Conservation (phyloP, 75 land plant species). For the Isoetes taiwanensis region DNA sequence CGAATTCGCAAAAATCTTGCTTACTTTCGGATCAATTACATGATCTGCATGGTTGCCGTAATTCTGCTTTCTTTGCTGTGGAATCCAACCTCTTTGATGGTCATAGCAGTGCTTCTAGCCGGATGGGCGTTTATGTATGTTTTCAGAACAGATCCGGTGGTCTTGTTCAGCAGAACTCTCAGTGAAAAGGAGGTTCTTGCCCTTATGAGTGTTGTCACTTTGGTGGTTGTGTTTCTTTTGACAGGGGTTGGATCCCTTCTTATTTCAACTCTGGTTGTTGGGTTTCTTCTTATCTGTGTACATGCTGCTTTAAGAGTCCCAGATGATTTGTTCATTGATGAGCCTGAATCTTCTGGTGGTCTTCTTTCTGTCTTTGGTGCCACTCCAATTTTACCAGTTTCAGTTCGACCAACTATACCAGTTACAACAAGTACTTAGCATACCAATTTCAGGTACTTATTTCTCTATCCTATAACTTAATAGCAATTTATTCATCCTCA, state of each 20-base stretch:
- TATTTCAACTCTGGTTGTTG: constrained; percentile 33
- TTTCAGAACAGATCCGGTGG: constrained; percentile 32
- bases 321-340: constrained; percentile 31
- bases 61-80: constrained; percentile 31
- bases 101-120: constrained; percentile 20
- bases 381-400: no score
- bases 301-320: constrained; percentile 40
- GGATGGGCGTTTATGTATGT: constrained; percentile 43
- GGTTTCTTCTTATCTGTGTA: constrained; percentile 22
- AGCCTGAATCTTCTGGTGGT: constrained; percentile 19
- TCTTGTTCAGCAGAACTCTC: no score
- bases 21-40: constrained; percentile 53
- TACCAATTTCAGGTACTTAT: no score
- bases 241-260: constrained; percentile 30
- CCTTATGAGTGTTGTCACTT: not conserved
- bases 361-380: not conserved
- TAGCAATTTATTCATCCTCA: no score
- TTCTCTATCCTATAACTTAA: no score
- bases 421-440: no score
- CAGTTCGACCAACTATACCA: no score
- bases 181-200: constrained; percentile 11
- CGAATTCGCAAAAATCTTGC: constrained; percentile 30
- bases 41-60: constrained; percentile 15
- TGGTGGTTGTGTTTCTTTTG: constrained; percentile 5
- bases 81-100: constrained; percentile 36